Evolutionary conservation across 2,329 filamentous ascomycete species (phyloP), one percentile per base, ranked within the genome.

Genomic region (Alternaria incomplexa): DNA sequence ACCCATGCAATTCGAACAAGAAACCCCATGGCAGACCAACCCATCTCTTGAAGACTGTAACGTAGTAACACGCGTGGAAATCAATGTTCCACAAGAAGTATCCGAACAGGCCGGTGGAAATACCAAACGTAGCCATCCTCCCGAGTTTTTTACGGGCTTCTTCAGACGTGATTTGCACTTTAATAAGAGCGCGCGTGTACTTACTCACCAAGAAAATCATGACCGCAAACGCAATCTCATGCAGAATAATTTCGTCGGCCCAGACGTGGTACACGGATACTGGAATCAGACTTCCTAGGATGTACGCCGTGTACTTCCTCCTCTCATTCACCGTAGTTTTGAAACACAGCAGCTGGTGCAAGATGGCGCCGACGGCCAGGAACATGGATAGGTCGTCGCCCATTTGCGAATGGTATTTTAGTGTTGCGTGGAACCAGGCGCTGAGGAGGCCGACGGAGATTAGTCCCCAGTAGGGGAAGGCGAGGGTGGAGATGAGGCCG

Each of bases 301-400:
- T 72, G 15, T 64, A 51, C 17, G 72, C 23, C 4, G 77, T 75
- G 44, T 67, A 72, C 52, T 64, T 72, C 32, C 68, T 67, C 6
- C 74, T 69, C 55, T 75, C 66, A 9, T 63, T 25, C 2, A 62
- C 63, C 1, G 76, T 62, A 7, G 69, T 66, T 40, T 83, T 79
- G 36, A 81, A 79, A 12, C 83, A 84, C 58, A 83, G 81, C 5
- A 85, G 75, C 52, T 83, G 83, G 51, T 87, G 84, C 6, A 88
- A 79, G 58, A 88, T 81, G 0, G 85, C 80, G 63, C 83, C 85
- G 22, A 82, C 82, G 5, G 88, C 81, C 12, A 85, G 75, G 28
- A 88, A 82, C 87, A 88, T 88, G 57, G 85, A 85, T n/a, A 88
- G 77, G 68, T 89, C 87, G 67, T 89, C 87, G 65, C 81, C 79